Base-by-base conservation (phyloP, 83 land plant species). In the Larix sibirica region DNA sequence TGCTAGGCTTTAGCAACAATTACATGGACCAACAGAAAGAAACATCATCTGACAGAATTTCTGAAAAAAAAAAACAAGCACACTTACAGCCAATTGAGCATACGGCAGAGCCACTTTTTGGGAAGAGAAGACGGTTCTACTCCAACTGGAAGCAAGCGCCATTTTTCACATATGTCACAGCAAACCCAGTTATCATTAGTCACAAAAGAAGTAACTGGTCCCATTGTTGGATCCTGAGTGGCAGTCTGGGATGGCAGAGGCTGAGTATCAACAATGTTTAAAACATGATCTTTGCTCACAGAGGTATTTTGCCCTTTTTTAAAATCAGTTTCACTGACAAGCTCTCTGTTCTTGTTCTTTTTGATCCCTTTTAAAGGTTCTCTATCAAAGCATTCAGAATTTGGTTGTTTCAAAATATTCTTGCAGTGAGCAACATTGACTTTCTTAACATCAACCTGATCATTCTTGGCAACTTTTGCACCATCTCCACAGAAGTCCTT, bases 61-160 rank as follows among this genome's bases (percentile, higher is more conserved):
- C 56, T 26, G 3, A 54, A 33, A 50, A 60, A 71, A 59, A 66
- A 36, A 76, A 40, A 63, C 62, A 36, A 58, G 64, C 13, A 20
- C 81, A 95, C 99, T 94, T 92, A 97, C 98, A 97, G 93, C 99
- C 99, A 97, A 75, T 33, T 38, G 50, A 88, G 88, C 96, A 95
- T 92, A 86, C 82, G 89, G 81, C 99, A 97, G 4, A 81, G 76
- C 98, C 98, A 97, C 83, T 88, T 92, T 79, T 92, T 85, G n/a
- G 96, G 92, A 24, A 92, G 92, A 31, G 65, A 16, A 1, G 40
- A 73, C 71, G 92, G 83, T 70, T 87, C 84, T 44, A 44, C 24
- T 73, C 56, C 58, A 73, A n/a, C 18, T 28, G 95, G 95, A 58
- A 92, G 87, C 33, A 97, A 91, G 10, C 99, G 92, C 98, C 99